A percentile compares a stretch with the other conserved stretches of the same genome.
Conservation (phyloP, 2,329 filamentous ascomycete genomes). For the Pseudogymnoascus destructans region DNA sequence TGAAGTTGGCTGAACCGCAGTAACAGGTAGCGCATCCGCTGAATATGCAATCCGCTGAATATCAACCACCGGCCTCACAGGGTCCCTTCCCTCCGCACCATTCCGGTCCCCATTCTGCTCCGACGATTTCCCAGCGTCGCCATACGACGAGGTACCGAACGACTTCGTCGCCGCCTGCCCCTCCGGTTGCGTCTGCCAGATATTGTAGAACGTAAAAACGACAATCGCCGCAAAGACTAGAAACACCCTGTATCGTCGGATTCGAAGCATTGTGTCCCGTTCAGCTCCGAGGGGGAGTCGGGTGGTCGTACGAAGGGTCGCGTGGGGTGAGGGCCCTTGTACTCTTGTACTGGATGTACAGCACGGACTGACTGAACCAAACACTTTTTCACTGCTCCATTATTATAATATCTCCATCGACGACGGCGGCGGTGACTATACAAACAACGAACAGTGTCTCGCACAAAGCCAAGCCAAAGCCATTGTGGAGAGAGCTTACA, state of each 20-base stretch:
- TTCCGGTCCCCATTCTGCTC: background rate
- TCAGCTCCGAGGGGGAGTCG: background rate
- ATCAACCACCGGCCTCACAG: background rate
- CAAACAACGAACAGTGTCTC: background rate
- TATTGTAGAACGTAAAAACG: conserved; percentile 28
- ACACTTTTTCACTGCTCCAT: background rate
- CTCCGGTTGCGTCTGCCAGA: background rate
- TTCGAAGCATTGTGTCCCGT: conserved; percentile 37
- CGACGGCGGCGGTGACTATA: background rate
- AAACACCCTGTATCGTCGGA: conserved; percentile 49
- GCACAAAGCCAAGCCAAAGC: background rate
- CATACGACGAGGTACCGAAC: background rate
- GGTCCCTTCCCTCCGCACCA: background rate
- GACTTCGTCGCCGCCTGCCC: background rate
- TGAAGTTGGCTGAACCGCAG: background rate
- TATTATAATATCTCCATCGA: background rate
- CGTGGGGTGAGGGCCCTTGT: conserved; percentile 3
- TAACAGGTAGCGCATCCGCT: background rate
- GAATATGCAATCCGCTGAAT: background rate
- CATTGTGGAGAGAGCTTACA: background rate
- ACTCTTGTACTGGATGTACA: background rate
- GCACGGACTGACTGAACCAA: background rate
- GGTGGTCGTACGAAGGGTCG: background rate
- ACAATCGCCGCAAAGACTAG: conserved; percentile 41
- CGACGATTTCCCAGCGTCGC: background rate